A percentile compares a stretch with the other conserved stretches of the same genome.
Evolutionary conservation across 495 filamentous ascomycete species (phyloP).

Genomic region (Hypoxylon perforatum): DNA sequence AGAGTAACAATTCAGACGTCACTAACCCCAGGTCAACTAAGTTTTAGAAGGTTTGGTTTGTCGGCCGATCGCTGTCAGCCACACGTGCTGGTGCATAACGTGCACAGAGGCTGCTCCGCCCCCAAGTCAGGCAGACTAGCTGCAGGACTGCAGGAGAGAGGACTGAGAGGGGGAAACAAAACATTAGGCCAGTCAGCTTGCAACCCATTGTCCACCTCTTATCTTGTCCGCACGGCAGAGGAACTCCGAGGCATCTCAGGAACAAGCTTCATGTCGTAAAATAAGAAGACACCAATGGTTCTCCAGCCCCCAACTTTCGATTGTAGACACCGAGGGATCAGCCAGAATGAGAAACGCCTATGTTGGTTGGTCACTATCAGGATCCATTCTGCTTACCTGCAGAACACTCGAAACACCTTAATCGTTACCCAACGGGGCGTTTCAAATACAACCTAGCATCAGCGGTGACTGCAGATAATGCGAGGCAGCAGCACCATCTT

Average conservation of each 20-base stretch:
- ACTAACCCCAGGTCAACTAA: neutral
- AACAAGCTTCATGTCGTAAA: conserved; percentile 19
- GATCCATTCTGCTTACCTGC: conserved; percentile 19
- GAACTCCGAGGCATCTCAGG: neutral
- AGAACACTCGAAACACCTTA: conserved; percentile 18
- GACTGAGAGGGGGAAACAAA: neutral
- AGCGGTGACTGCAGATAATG: neutral
- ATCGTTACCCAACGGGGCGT: conserved; percentile 9
- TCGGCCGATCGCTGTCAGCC: conserved; percentile 1
- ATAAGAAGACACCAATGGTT: neutral
- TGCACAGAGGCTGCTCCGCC: conserved; percentile 1
- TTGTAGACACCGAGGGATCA: conserved; percentile 17
- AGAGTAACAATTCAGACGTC: conserved; percentile 10
- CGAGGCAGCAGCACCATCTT: neutral
- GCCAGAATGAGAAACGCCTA: neutral
- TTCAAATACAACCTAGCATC: conserved; percentile 10
- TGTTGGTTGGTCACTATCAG: neutral
- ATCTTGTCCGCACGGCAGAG: neutral
- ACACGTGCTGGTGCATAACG: conserved; percentile 8
- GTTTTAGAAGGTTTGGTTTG: neutral
- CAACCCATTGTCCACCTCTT: no score
- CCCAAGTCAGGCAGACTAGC: conserved; percentile 16
- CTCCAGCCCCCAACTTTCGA: neutral
- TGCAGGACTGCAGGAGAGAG: neutral
- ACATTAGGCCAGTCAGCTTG: neutral